phyloP scores from a whole-genome alignment of 495 filamentous ascomycete genomes.

The Massariosphaeria phaeospora region DNA sequence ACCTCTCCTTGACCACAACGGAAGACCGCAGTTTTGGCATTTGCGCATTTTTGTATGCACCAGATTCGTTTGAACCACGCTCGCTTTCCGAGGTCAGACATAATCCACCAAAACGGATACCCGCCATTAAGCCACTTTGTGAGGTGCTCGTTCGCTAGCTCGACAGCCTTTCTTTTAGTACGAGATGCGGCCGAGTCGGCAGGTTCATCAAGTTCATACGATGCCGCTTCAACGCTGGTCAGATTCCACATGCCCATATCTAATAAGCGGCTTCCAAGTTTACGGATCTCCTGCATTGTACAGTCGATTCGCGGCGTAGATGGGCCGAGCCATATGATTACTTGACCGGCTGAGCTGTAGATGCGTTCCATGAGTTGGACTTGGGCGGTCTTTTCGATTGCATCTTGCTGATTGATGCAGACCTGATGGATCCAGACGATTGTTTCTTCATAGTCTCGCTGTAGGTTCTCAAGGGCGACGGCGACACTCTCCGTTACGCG shows the following conservation, averaged over 20 bases:
- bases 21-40: constrained; percentile 3
- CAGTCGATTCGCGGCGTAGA: constrained; percentile 18
- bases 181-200: too few relatives aligned
- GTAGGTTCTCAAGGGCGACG: neutral
- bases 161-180: too few relatives aligned
- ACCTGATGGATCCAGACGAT: constrained; percentile 25
- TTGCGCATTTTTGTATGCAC: constrained; percentile 15
- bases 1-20: constrained; percentile 4
- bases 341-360: constrained; percentile 24
- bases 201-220: neutral
- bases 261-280: constrained; percentile 4
- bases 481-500: constrained; percentile 2
- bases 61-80: constrained; percentile 11
- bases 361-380: constrained; percentile 36
- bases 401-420: constrained; percentile 37
- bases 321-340: constrained; percentile 39
- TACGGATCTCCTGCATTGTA: constrained; percentile 3
- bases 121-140: neutral
- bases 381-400: constrained; percentile 30
- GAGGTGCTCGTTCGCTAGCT: neutral
- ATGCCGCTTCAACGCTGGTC: neutral
- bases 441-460: neutral
- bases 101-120: constrained; percentile 4
- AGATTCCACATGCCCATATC: constrained; percentile 1
- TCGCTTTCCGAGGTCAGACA: constrained; percentile 5